Base-by-base conservation (phyloP, 2,329 filamentous ascomycete species). In the Xylaria sp. region DNA sequence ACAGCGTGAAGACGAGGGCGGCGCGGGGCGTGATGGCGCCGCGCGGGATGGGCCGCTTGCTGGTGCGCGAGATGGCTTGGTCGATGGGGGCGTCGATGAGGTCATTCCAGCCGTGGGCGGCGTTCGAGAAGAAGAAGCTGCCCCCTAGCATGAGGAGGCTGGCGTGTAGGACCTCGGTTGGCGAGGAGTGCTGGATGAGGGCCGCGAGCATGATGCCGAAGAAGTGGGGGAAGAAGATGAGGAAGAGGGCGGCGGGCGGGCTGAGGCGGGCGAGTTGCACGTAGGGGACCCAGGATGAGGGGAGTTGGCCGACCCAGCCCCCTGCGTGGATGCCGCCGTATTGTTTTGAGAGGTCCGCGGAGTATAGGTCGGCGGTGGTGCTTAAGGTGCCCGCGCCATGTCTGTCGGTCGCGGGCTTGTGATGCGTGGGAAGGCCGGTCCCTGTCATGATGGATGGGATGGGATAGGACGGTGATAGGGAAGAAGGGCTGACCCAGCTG, bases 61-160 rank as follows among this genome's bases (percentile, higher is more conserved):
- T 65, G 7, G 71, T 72, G 42, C 73, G 72, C 2, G 67, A 51
- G 19, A 75, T 66, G 34, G 65, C 63, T 23, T 58, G 59, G 64
- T 75, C 73, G 44, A 75, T 64, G 10, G 69, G 68, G 19, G 68
- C 70, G 62, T 75, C 73, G 52, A 73, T 54, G 6, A 73, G 61
- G 65, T 75, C 74, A 64, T 75, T 73, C 73, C 73, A 74, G 8
- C 67, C 68, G 62, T 71, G 70, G 2, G 67, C 67, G n/a, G 69
- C 70, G 64, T 72, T 73, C 42, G 67, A 69, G 63, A 67, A 69
- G 65, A 74, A 73, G 62, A 74, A 67, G 60, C 65, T 67, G 37
- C 69, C 68, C 48, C 57, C 61, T 11, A 69, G 56, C 62, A 70
- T 61, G 52, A 68, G 35, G 18, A 61, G 23, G 44, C 59, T 57